Evolutionary conservation across 139 green algal genomes (phyloP).

Genomic region (Deuterostichococcus epilithicus): DNA sequence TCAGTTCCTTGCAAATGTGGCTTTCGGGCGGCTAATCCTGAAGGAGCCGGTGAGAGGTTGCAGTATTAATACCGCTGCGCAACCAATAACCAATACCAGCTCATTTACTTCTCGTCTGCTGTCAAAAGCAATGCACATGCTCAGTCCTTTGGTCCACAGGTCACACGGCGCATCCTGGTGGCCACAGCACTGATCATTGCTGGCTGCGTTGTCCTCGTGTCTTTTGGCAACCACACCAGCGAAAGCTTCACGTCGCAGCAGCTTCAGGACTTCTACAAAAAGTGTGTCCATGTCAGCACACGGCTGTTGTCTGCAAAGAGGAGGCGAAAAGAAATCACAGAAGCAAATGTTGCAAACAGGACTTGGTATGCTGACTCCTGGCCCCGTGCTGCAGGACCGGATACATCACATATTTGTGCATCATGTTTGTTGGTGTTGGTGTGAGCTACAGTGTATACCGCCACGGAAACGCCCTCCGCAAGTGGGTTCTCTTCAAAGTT

Average conservation of each 20-base stretch:
- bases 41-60: constrained; percentile 57
- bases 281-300: constrained; percentile 18
- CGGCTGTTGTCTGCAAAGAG: no score
- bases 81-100: not conserved
- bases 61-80: not conserved
- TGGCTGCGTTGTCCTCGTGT: constrained; percentile 79
- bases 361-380: no score
- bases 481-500: no score
- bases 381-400: no score
- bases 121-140: not conserved
- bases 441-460: constrained; percentile 50
- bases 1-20: constrained; percentile 86
- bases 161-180: constrained; percentile 47
- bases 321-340: no score
- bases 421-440: constrained; percentile 36
- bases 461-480: constrained; percentile 24
- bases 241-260: constrained; percentile 53
- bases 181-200: constrained; percentile 70
- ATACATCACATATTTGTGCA: constrained; percentile 66
- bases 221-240: constrained; percentile 80
- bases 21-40: constrained; percentile 75
- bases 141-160: constrained; percentile 15
- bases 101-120: not conserved
- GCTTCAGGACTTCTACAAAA: constrained; percentile 58
- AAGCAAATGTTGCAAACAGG: no score